Evolutionary conservation across 2,329 filamentous ascomycete species (phyloP), one percentile per base, ranked within the genome.

Genomic region (Cladosporium sphaerospermum): DNA sequence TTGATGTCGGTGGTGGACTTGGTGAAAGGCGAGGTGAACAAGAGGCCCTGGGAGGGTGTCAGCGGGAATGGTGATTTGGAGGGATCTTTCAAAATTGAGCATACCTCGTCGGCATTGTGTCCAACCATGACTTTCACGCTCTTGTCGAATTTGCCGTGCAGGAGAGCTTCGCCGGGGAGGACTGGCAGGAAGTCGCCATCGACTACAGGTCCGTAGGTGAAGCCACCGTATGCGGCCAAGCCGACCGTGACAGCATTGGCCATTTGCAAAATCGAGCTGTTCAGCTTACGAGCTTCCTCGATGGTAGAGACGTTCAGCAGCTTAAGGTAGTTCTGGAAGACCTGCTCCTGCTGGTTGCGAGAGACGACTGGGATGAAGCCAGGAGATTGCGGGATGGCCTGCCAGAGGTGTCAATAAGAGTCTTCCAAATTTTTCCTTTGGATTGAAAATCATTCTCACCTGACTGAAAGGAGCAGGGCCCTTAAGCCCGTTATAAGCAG

Each of bases 131-230:
- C 54, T 6, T 61, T 70, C 11, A 80, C 53, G 44, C 66, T 67
- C 45, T 70, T 70, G 58, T 75, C 73, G 52, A 70, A 80, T 18
- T 68, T 61, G 1, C 74, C 75, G 41, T 70, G 62, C 2, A 69
- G 62, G 3, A 80, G 67, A 1, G 77, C 65, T 42, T 71, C 63
- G 2, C 74, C 73, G 0, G 78, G 78, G 1, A 76, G 57, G 4
- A 67, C 64, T 1, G 77, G 74, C 0, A 72, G 72, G 58, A 79
- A 78, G n/a, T 64, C 65, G 1, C 75, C 76, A 58, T 81, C 78
- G 4, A 70, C 66, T 2, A 76, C 71, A 2, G 77, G 78, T 0
- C 75, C 69, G 45, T 68, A 73, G 1, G 68, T 69, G 59, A 75
- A 79, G 1, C 59, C 57, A 9, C 77, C 76, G 45, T 71, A 76